Evolutionary conservation across 208 protist genomes (phyloP).

Genomic region (Leishmania tropica): DNA sequence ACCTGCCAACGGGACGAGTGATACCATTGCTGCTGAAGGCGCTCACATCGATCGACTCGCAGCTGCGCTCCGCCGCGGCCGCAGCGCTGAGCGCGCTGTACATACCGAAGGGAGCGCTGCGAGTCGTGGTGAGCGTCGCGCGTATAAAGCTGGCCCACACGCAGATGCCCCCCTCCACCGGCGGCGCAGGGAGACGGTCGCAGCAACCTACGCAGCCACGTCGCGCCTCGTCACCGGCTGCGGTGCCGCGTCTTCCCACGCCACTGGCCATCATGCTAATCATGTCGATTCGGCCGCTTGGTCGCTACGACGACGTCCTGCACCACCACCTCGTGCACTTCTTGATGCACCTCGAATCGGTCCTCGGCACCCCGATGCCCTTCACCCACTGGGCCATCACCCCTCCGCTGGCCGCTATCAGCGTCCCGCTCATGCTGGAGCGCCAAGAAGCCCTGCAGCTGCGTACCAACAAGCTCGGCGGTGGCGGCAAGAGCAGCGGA

Average conservation of each 20-base stretch:
- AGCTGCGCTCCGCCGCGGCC: constrained; percentile 56
- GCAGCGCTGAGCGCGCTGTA: constrained; percentile 47
- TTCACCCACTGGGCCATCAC: constrained; percentile 57
- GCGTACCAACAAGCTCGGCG: constrained; percentile 26
- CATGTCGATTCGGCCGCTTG: constrained; percentile 51
- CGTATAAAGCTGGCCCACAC: constrained; percentile 77
- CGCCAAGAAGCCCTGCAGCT: constrained; percentile 53
- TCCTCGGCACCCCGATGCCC: constrained; percentile 59
- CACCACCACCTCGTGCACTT: constrained; percentile 83
- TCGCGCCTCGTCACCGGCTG: neutral
- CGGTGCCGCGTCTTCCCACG: constrained; percentile 69
- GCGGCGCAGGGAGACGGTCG: constrained; percentile 18
- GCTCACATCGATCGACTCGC: constrained; percentile 67
- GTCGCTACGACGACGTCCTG: constrained; percentile 52
- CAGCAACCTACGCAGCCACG: constrained; percentile 2
- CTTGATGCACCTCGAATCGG: constrained; percentile 50
- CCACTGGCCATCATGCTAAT: constrained; percentile 73
- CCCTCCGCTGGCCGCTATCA: constrained; percentile 73
- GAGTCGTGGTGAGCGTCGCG: constrained; percentile 69
- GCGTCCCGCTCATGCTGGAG: constrained; percentile 80
- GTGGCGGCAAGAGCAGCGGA: neutral
- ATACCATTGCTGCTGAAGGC: constrained; percentile 68
- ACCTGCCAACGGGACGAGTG: constrained; percentile 51
- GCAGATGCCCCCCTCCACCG: constrained; percentile 11
- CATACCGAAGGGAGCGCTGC: constrained; percentile 54